Evolutionary conservation across 768 basidiomycete genomes (phyloP).

Genomic region (Lepiota subincarnata): DNA sequence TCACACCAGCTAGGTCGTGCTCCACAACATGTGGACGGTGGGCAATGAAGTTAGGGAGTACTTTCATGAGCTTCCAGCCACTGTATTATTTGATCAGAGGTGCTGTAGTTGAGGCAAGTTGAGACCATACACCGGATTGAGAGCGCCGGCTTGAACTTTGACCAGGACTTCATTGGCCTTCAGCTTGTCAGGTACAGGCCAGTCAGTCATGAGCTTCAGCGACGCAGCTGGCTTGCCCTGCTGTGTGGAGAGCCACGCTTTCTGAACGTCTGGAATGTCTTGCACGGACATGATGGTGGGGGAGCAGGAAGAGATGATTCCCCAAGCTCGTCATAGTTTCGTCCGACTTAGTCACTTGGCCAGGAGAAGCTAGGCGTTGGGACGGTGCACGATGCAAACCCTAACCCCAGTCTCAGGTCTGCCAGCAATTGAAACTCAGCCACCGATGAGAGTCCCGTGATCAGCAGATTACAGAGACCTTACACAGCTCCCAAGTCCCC

Average conservation of each 20-base stretch:
- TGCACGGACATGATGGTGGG: background rate
- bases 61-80: slow-evolving; percentile 54
- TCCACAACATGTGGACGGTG: slow-evolving; percentile 52
- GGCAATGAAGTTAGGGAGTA: slow-evolving; percentile 42
- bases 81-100: slow-evolving; percentile 27
- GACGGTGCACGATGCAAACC: slow-evolving; percentile 13
- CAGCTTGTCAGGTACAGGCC: slow-evolving; percentile 34
- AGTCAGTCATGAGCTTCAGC: slow-evolving; percentile 29
- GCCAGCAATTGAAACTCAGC: slow-evolving; percentile 15
- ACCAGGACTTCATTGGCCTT: slow-evolving; percentile 30
- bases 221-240: slow-evolving; percentile 30
- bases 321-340: background rate
- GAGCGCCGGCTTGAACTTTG: slow-evolving; percentile 40
- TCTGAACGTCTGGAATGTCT: slow-evolving; percentile 29
- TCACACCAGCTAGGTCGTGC: slow-evolving; percentile 58
- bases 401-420: slow-evolving; percentile 1
- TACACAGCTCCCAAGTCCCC: slow-evolving; percentile 27
- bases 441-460: slow-evolving; percentile 22
- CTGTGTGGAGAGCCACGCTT: slow-evolving; percentile 34
- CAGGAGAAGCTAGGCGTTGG: no score
- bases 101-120: background rate
- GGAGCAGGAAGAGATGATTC: background rate
- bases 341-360: no score
- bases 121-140: slow-evolving; percentile 59
- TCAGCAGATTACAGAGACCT: slow-evolving; percentile 13